Evolutionary conservation across 805 yeast genomes (phyloP).

Genomic region (Candida ipomoeae): DNA sequence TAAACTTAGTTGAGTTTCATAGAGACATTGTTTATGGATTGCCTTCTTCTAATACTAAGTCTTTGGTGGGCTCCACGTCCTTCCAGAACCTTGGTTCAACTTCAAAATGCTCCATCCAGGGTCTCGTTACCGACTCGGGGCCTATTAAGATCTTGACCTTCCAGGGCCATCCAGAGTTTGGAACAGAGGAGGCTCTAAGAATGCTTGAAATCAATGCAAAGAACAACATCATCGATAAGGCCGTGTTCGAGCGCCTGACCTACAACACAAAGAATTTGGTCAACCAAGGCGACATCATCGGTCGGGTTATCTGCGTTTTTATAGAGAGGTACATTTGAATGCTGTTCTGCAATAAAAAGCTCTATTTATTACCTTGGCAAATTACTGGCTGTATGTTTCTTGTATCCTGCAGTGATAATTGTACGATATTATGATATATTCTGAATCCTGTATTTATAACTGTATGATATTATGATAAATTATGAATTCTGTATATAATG

Average conservation of each 20-base stretch:
- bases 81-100: slow-evolving; percentile 49
- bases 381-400: not conserved
- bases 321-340: slow-evolving; percentile 13
- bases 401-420: no score
- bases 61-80: slow-evolving; percentile 19
- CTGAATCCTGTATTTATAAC: no score
- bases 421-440: no score
- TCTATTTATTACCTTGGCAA: not conserved
- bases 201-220: slow-evolving; percentile 21
- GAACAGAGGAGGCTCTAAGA: slow-evolving; percentile 27
- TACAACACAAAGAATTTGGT: slow-evolving; percentile 27
- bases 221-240: slow-evolving; percentile 20
- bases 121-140: slow-evolving; percentile 46
- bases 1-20: slow-evolving; percentile 37
- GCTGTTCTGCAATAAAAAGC: not conserved
- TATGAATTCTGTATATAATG: not conserved
- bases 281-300: slow-evolving; percentile 41
- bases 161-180: slow-evolving; percentile 91
- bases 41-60: slow-evolving; percentile 32
- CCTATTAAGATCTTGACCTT: slow-evolving; percentile 54
- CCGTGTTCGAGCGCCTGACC: slow-evolving; percentile 25
- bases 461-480: no score
- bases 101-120: slow-evolving; percentile 58
- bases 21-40: slow-evolving; percentile 35
- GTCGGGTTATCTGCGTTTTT: slow-evolving; percentile 34